Evolutionary conservation across 768 basidiomycete genomes (phyloP).

Genomic region (Rhodosporidiobolus sp.): DNA sequence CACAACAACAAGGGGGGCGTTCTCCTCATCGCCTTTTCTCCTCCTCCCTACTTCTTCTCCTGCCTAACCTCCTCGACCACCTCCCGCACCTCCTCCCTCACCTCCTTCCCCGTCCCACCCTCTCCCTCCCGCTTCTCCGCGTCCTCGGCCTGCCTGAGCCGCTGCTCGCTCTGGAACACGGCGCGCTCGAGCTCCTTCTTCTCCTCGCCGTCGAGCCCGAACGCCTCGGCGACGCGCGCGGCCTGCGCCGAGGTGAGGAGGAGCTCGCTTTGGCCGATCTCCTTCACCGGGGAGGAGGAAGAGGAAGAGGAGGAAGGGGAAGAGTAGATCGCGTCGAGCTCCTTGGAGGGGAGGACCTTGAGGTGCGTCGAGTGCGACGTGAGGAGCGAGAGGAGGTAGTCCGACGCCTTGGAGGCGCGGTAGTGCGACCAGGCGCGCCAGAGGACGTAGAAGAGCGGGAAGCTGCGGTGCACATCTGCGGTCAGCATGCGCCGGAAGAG

Average conservation of each 20-base stretch:
- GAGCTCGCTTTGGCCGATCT: too few species aligned
- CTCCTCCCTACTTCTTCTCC: neutral
- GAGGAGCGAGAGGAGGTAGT: slow-evolving; percentile 47
- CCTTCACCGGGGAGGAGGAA: neutral
- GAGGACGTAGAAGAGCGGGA: slow-evolving; percentile 50
- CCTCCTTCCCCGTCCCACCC: neutral
- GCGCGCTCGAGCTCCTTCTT: slow-evolving; percentile 49
- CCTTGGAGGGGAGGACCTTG: slow-evolving; percentile 26
- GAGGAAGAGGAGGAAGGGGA: slow-evolving; percentile 4
- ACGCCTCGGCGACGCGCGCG: slow-evolving; percentile 43
- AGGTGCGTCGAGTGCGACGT: slow-evolving; percentile 37
- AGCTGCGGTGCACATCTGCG: neutral
- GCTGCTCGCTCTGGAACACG: slow-evolving; percentile 47
- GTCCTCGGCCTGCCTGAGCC: slow-evolving; percentile 38
- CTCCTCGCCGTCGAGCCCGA: slow-evolving; percentile 45
- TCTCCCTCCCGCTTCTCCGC: neutral
- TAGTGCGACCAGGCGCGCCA: slow-evolving; percentile 51
- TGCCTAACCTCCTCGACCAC: neutral
- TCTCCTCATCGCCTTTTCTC: neutral
- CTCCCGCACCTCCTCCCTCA: slow-evolving; percentile 12
- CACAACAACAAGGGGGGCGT: too few species aligned
- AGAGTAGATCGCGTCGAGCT: slow-evolving; percentile 46
- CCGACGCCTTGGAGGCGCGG: slow-evolving; percentile 45
- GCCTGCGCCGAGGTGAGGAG: slow-evolving; percentile 42
- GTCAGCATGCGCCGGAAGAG: neutral